Conservation (phyloP, 1,284 basidiomycete species). For the Sphagnurus paluster region DNA sequence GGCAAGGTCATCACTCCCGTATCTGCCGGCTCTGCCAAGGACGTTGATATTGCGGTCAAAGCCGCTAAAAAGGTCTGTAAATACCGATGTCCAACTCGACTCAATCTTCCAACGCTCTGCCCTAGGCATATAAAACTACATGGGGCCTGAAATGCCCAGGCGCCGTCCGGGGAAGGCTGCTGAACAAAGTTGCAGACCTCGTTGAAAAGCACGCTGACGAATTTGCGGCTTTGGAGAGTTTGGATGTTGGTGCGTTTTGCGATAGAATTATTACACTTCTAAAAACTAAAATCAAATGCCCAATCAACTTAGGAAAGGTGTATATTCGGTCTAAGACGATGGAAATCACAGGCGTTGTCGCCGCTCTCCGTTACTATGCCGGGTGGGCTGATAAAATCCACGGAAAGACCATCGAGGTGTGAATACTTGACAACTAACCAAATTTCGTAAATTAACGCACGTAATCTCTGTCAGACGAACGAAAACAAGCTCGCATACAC, state of each 20-base stretch:
- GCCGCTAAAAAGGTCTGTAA: slow-evolving; percentile 62
- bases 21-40: slow-evolving; percentile 60
- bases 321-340: slow-evolving; percentile 50
- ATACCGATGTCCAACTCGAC: not conserved
- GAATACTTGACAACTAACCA: slow-evolving; percentile 20
- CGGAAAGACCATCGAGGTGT: slow-evolving; percentile 59
- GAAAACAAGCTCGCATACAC: slow-evolving; percentile 72
- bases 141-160: slow-evolving; percentile 71
- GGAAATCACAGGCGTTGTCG: slow-evolving; percentile 52
- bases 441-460: not conserved
- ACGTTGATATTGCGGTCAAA: slow-evolving; percentile 72
- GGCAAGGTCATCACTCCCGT: slow-evolving; percentile 67
- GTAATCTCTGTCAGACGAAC: slow-evolving; percentile 42
- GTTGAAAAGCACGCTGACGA: slow-evolving; percentile 71
- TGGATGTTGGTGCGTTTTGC: slow-evolving; percentile 53
- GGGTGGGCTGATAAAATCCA: slow-evolving; percentile 66
- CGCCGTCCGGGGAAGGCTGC: slow-evolving; percentile 56
- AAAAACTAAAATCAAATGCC: not conserved
- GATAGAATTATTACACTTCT: not conserved
- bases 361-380: slow-evolving; percentile 44
- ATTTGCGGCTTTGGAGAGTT: slow-evolving; percentile 69
- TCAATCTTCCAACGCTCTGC: not conserved
- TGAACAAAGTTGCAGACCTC: slow-evolving; percentile 71
- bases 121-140: slow-evolving; percentile 47
- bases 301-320: slow-evolving; percentile 48